phyloP scores from a whole-genome alignment of 2,329 filamentous ascomycete genomes.

The Clonostachys byssicola region DNA sequence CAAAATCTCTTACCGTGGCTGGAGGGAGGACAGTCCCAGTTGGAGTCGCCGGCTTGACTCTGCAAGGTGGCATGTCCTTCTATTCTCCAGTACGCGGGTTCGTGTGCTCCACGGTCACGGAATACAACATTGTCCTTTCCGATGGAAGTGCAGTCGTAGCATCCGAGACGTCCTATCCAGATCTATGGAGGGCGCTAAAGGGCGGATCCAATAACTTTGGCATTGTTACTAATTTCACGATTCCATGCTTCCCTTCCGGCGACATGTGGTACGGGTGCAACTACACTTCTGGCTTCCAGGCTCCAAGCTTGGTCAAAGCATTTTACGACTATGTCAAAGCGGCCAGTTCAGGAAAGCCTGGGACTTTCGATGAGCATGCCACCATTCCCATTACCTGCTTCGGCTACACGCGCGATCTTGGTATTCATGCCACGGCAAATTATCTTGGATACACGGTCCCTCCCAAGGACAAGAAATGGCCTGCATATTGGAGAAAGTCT shows the following conservation, averaged over 20 bases:
- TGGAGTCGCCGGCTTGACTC: constrained; percentile 36
- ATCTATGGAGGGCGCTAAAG: constrained; percentile 6
- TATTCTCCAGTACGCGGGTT: constrained; percentile 38
- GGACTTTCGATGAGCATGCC: too few species aligned
- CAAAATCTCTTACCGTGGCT: constrained; percentile 24
- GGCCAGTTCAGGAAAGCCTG: too few species aligned
- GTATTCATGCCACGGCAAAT: too few species aligned
- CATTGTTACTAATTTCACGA: constrained; percentile 23
- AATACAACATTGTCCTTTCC: constrained; percentile 41
- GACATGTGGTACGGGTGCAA: neutral
- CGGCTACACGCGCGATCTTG: too few species aligned
- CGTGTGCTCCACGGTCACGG: constrained; percentile 37
- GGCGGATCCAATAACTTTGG: constrained; percentile 8
- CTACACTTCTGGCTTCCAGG: too few species aligned
- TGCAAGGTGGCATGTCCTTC: constrained; percentile 45
- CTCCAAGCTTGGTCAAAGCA: too few species aligned
- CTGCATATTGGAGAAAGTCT: too few species aligned
- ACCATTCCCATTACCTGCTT: too few species aligned
- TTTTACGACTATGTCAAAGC: too few species aligned
- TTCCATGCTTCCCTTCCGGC: constrained; percentile 13
- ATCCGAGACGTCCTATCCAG: constrained; percentile 10
- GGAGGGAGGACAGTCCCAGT: constrained; percentile 33
- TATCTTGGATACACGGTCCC: too few species aligned
- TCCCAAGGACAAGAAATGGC: too few species aligned
- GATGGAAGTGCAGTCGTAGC: constrained; percentile 37